phyloP scores from a whole-genome alignment of 1,139 yeast species.

The Pneumocystis sp. region DNA sequence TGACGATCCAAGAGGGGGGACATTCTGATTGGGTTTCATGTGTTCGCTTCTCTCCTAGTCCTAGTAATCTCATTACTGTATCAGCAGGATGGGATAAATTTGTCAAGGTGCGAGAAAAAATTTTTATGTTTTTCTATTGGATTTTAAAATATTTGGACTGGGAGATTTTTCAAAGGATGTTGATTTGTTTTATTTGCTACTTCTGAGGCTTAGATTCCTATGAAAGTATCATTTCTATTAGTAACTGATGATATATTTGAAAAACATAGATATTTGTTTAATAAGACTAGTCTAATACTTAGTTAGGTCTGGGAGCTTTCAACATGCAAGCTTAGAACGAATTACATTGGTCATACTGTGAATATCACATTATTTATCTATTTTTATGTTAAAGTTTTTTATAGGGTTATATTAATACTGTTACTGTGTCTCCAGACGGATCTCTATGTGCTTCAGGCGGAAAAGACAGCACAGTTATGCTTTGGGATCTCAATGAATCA shows the following conservation, averaged over 20 bases:
- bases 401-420: constrained; percentile 81
- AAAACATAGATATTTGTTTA: constrained; percentile 24
- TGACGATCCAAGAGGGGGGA: constrained; percentile 62
- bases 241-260: neutral
- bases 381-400: neutral
- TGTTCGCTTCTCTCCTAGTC: constrained; percentile 86
- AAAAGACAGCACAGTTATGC: constrained; percentile 96
- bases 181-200: constrained; percentile 83
- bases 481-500: constrained; percentile 93
- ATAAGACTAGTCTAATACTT: constrained; percentile 16
- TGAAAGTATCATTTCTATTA: constrained; percentile 76
- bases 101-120: constrained; percentile 67
- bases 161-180: constrained; percentile 15
- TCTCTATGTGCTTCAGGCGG: constrained; percentile 99
- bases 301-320: constrained; percentile 84
- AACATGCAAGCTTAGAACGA: constrained; percentile 81
- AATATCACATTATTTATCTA: neutral
- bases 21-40: constrained; percentile 99
- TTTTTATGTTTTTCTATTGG: constrained; percentile 20
- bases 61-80: constrained; percentile 49
- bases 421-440: constrained; percentile 99
- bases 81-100: constrained; percentile 99
- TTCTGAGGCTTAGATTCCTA: constrained; percentile 70
- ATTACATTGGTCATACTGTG: constrained; percentile 91
- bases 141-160: neutral